Evolutionary conservation across 2,329 filamentous ascomycete species (phyloP), one percentile per base, ranked within the genome.

Genomic region (Aschersonia sp.): DNA sequence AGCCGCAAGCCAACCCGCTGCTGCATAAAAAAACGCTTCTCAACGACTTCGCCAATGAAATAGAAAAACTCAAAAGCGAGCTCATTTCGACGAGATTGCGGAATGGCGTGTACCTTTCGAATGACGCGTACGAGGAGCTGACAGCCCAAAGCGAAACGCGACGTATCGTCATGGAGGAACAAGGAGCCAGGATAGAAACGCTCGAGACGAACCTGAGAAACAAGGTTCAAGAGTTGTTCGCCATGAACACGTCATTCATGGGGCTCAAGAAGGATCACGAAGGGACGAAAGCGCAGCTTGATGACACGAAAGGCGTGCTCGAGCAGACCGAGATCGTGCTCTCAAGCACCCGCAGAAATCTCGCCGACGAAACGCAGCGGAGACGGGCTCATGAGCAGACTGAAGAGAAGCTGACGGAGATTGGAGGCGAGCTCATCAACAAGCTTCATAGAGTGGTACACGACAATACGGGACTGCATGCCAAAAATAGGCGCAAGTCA

Each of bases 21-120:
- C 79, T 97, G 53, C 89, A 87, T 53, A 98, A 97, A 66, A 94
- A 92, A 67, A 95, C 87, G 4, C 66, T 98, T 10, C 73, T 98
- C 9, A 83, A 78, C 50, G 92, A 98, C 54, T 95, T 95, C 54
- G 92, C 90, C 0, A 71, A 75, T 30, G 92, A 98, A 60, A 96
- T 98, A 46, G 88, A 98, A 63, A 92, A 87, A 61, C 72, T 98
- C 37, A 96, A 94, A 70, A 86, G 84, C 55, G 92, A 98, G 60
- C 72, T 98, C 11, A 94, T 96, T 53, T 85, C 88, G 4, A 95
- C 92, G 5, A 75, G 92, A 30, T 87, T 95, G 61, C 82, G 92
- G 39, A 96, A 97, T 60, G 92, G 92, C 47, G 90, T 98, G 2
- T 97, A 97, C 60, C 73, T 98, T 35, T 85, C 90, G 0, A 85